These are phyloP conservation scores for Colletotrichum agaves DNA, from an alignment of 2,329 filamentous ascomycete species.

Conservation along the genomic window DNA sequence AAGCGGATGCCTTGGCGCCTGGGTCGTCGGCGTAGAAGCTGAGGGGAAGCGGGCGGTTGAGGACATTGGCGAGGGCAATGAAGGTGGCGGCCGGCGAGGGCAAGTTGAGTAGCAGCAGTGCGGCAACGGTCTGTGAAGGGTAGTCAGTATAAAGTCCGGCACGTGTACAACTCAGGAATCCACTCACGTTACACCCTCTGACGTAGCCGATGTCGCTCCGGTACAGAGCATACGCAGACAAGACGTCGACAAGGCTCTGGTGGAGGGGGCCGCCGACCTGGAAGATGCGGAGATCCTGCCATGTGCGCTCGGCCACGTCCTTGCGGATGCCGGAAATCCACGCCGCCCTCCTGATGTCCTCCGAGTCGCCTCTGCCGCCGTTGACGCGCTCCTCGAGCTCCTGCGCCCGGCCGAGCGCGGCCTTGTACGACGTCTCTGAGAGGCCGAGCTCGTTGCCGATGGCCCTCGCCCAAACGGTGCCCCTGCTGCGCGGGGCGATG, in stretches of 20 bases:
- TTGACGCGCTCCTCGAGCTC: slow-evolving; percentile 68
- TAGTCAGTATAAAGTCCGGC: slow-evolving; percentile 37
- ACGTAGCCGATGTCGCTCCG: slow-evolving; percentile 84
- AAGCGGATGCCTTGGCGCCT: slow-evolving; percentile 75
- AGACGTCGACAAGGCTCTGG: slow-evolving; percentile 74
- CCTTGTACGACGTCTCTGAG: slow-evolving; percentile 73
- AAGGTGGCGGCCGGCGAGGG: slow-evolving; percentile 72
- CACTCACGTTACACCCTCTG: slow-evolving; percentile 76
- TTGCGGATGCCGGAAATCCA: slow-evolving; percentile 73
- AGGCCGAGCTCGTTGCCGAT: slow-evolving; percentile 80
- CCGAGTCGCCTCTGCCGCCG: slow-evolving; percentile 60
- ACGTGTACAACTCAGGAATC: neutral
- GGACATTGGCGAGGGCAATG: slow-evolving; percentile 77
- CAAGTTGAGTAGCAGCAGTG: slow-evolving; percentile 78
- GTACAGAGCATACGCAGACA: slow-evolving; percentile 85
- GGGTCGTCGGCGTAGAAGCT: slow-evolving; percentile 79
- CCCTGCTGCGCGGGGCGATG: slow-evolving; percentile 76
- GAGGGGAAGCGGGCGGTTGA: slow-evolving; percentile 79
- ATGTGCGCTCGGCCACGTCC: slow-evolving; percentile 73
- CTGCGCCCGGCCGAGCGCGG: slow-evolving; percentile 75
- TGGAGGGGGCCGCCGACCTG: slow-evolving; percentile 74
- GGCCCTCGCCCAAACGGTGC: slow-evolving; percentile 75
- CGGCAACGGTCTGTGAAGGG: slow-evolving; percentile 72
- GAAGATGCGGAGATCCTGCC: slow-evolving; percentile 79
- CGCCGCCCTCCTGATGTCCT: slow-evolving; percentile 65